Evolutionary conservation across 2,329 filamentous ascomycete species (phyloP), one percentile per base, ranked within the genome.

Genomic region (Phialophora macrospora): DNA sequence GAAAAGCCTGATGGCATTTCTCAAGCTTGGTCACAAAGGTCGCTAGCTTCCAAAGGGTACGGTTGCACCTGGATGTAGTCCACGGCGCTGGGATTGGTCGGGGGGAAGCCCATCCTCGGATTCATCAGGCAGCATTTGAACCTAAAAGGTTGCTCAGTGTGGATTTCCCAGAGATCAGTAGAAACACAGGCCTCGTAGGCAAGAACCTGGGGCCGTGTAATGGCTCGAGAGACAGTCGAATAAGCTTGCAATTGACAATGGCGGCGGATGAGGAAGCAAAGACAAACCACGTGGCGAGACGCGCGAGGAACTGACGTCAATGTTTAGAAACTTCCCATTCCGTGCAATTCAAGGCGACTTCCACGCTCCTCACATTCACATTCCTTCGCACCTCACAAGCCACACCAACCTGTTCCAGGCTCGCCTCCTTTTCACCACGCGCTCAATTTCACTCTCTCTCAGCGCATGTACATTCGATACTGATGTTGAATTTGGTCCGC

Each of bases 1-100:
- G 24, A 44, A 60, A 67, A n/a, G 55, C 58, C 46, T 63, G 34
- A 41, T 67, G 63, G 60, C 63, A 68, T 63, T 65, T 68, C 48
- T 65, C 67, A 44, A 68, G 34, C 14, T 54, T 54, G 22, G 55
- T 58, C 28, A 65, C 62, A 38, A 67, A 66, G 4, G 57, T 44
- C 7, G 55, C 60, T 6, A 67, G 41, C 32, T 62, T 49, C 20
- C 56, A 52, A 11, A 69, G 62, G 51, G 41, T 59, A 56, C 65
- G 49, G 48, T 60, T 67, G 56, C 65, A 68, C 44, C 63, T 49
- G 12, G 65, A 63, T 1, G 62, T 57, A 4, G 65, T 69, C 65
- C 65, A 68, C 20, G 62, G 65, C n/a, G 67, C 62, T n/a, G 55
- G 48, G 17, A 34, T 12, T 14, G 56, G 60, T 3, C 56, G 32